Conservation (phyloP, 129 eudicot species). For the Kitagawia praeruptora region DNA sequence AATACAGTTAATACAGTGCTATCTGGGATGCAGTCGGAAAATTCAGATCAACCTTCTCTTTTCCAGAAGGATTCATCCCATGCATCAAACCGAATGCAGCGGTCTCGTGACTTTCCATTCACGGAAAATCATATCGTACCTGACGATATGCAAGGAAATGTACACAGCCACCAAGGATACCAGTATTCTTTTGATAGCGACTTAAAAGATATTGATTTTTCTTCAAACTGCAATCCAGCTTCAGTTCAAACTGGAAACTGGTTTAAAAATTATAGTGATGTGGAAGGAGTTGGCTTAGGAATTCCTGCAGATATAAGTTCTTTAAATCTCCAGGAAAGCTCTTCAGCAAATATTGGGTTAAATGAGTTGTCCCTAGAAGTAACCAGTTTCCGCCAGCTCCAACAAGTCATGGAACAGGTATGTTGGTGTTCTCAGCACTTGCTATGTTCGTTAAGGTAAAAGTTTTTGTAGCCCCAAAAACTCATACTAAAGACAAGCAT, state of each 20-base stretch:
- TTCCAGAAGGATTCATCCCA: slow-evolving; percentile 43
- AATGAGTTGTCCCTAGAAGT: slow-evolving; percentile 66
- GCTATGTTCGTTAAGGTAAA: not conserved
- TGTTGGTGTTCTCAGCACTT: not conserved
- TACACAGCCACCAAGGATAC: slow-evolving; percentile 19
- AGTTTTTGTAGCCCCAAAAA: not conserved
- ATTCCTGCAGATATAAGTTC: slow-evolving; percentile 38
- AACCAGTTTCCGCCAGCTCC: slow-evolving; percentile 65
- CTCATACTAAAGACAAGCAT: not conserved
- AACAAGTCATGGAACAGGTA: slow-evolving; percentile 81
- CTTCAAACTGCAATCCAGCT: slow-evolving; percentile 25
- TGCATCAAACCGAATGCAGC: slow-evolving; percentile 41
- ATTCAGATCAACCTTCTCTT: slow-evolving; percentile 23
- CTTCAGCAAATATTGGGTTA: slow-evolving; percentile 38
- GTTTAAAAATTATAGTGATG: slow-evolving; percentile 31
- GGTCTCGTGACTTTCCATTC: slow-evolving; percentile 32
- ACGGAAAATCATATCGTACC: slow-evolving; percentile 19
- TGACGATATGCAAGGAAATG: slow-evolving; percentile 18
- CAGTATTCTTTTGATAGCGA: slow-evolving; percentile 18
- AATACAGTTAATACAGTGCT: slow-evolving; percentile 18
- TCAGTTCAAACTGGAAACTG: slow-evolving; percentile 25
- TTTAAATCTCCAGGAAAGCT: slow-evolving; percentile 39
- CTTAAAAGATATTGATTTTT: slow-evolving; percentile 23
- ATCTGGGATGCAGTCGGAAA: slow-evolving; percentile 37
- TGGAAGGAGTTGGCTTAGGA: slow-evolving; percentile 24